A percentile compares a stretch with the other conserved stretches of the same genome.
Conservation (phyloP, 306 rosid species). For the Phaseolus lunatus region DNA sequence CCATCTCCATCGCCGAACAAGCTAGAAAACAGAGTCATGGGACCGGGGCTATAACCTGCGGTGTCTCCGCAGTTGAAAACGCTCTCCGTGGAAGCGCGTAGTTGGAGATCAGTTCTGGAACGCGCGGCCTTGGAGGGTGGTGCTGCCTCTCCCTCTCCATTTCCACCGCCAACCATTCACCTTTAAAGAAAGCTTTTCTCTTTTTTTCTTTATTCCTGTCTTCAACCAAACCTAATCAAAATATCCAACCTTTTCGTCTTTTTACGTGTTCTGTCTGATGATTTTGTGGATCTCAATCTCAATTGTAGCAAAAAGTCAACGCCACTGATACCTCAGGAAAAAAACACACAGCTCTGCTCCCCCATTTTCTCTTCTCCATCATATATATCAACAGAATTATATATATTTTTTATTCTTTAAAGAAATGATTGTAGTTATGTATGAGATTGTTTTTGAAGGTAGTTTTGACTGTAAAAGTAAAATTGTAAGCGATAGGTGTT, state of each 20-base stretch:
- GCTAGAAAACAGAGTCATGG: conserved; percentile 79
- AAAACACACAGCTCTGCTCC: neutral
- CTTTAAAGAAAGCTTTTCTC: neutral
- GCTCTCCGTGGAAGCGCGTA: conserved; percentile 59
- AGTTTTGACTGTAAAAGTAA: neutral
- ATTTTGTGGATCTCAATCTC: conserved; percentile 65
- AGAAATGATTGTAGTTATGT: too few species aligned
- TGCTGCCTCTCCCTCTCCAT: conserved; percentile 42
- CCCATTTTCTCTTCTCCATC: conserved; percentile 19
- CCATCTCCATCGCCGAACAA: conserved; percentile 68
- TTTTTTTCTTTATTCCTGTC: too few species aligned
- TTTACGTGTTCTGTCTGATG: conserved; percentile 5
- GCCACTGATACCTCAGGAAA: conserved; percentile 42
- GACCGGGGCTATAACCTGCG: conserved; percentile 74
- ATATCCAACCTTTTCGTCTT: neutral
- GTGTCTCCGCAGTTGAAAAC: conserved; percentile 51
- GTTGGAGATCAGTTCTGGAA: conserved; percentile 55
- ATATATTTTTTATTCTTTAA: too few species aligned
- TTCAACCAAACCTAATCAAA: neutral
- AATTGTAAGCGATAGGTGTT: neutral
- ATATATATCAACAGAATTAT: neutral
- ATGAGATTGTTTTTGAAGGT: neutral
- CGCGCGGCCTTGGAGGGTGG: conserved; percentile 40
- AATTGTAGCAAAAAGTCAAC: conserved; percentile 70
- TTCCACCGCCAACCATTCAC: conserved; percentile 60